phyloP scores from a whole-genome alignment of 73 alveolate genomes.

The Blepharisma stoltei region DNA sequence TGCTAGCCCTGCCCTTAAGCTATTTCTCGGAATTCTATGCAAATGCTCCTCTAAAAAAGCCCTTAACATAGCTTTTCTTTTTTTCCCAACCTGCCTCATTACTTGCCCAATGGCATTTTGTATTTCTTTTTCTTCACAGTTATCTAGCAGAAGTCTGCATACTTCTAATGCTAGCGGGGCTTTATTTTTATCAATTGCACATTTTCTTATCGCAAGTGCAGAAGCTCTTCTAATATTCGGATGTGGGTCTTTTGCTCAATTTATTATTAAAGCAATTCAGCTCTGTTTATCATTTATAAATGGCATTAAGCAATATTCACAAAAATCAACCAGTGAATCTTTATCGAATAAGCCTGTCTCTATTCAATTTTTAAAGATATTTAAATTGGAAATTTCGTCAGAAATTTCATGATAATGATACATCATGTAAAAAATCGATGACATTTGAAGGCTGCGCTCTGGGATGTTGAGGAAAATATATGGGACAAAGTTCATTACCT shows the following conservation, averaged over 20 bases:
- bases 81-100: constrained; percentile 27
- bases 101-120: constrained; percentile 22
- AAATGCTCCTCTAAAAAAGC: constrained; percentile 4
- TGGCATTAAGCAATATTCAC: constrained; percentile 22
- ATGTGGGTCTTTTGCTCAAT: background rate
- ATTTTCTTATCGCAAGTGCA: constrained; percentile 7
- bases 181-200: constrained; percentile 14
- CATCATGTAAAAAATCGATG: constrained; percentile 9
- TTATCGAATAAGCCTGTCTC: constrained; percentile 16
- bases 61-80: background rate
- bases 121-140: constrained; percentile 19
- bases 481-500: background rate
- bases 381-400: background rate
- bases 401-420: constrained; percentile 17
- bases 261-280: background rate
- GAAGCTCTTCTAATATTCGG: constrained; percentile 16
- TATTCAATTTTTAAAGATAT: constrained; percentile 10
- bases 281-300: background rate
- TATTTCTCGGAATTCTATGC: background rate
- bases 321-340: constrained; percentile 12
- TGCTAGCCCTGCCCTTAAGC: constrained; percentile 3
- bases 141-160: background rate
- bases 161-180: constrained; percentile 14
- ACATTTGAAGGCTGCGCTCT: constrained; percentile 13
- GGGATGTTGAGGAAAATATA: background rate